Conservation (phyloP, 495 filamentous ascomycete genomes). For the Daldinia concentrica region DNA sequence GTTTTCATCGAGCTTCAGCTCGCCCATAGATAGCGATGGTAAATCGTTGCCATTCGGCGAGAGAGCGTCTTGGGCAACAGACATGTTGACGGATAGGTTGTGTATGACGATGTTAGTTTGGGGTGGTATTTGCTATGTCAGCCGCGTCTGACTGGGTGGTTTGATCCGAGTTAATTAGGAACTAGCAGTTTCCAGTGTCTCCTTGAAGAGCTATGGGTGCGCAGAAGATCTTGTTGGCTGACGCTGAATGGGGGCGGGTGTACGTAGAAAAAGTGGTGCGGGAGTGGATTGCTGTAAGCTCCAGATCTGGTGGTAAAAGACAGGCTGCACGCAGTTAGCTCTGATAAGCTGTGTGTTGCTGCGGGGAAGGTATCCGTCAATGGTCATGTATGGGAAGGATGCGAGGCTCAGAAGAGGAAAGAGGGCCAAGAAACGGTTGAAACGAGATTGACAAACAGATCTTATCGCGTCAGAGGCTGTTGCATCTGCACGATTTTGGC, state of each 20-base stretch:
- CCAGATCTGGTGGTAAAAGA: constrained; percentile 34
- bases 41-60: constrained; percentile 57
- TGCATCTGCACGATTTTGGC: constrained; percentile 43
- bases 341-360: constrained; percentile 44
- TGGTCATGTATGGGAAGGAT: constrained; percentile 40
- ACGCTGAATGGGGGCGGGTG: constrained; percentile 38
- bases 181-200: constrained; percentile 24
- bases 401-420: constrained; percentile 35
- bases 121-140: constrained; percentile 34
- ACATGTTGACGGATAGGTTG: constrained; percentile 50
- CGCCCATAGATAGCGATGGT: constrained; percentile 50
- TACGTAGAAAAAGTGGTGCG: constrained; percentile 42
- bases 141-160: constrained; percentile 35
- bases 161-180: constrained; percentile 21
- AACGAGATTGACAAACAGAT: constrained; percentile 35
- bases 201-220: constrained; percentile 17
- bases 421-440: constrained; percentile 36
- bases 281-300: constrained; percentile 39
- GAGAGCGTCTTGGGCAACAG: constrained; percentile 56
- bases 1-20: constrained; percentile 58
- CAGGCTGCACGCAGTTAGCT: constrained; percentile 43
- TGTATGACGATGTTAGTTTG: constrained; percentile 11
- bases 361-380: constrained; percentile 45
- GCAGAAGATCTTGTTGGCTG: constrained; percentile 39
- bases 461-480: constrained; percentile 43